These are phyloP conservation scores for Solanum pennellii DNA, from an alignment of 257 asterid genomes.

Conservation along the genomic window DNA sequence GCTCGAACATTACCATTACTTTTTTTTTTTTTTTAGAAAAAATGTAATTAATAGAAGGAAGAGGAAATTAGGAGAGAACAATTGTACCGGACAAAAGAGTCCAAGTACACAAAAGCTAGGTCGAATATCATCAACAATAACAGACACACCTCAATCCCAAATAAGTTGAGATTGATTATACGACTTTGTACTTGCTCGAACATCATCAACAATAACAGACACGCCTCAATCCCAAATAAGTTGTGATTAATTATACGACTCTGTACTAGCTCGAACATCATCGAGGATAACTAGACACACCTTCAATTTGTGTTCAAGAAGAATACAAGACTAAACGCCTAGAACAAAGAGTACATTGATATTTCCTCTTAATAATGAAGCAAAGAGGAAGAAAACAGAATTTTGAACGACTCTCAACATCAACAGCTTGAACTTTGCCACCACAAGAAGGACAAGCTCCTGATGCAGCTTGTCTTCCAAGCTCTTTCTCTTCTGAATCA, in stretches of 20 bases:
- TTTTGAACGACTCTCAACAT: constrained; percentile 20
- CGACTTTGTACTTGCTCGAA: background rate
- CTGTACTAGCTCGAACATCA: background rate
- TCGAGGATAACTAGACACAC: background rate
- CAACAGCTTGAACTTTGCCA: constrained; percentile 51
- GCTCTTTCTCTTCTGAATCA: constrained; percentile 42
- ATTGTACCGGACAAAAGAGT: background rate
- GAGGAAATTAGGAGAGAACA: background rate
- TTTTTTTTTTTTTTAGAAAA: background rate
- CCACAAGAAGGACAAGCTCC: constrained; percentile 52
- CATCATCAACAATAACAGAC: background rate
- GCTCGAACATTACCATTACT: too few species aligned
- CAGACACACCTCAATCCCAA: background rate
- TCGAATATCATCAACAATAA: background rate
- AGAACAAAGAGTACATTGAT: constrained; percentile 37
- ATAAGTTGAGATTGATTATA: background rate
- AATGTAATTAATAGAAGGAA: background rate
- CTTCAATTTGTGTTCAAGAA: background rate
- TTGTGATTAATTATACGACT: background rate
- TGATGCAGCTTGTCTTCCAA: constrained; percentile 35
- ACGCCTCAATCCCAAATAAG: background rate
- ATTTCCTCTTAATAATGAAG: constrained; percentile 47
- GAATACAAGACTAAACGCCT: constrained; percentile 37
- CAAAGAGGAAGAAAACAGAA: constrained; percentile 42
- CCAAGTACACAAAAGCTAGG: background rate